These are phyloP conservation scores for Physaria fendleri DNA, from an alignment of 345 rosid genomes.

Conservation along the genomic window DNA sequence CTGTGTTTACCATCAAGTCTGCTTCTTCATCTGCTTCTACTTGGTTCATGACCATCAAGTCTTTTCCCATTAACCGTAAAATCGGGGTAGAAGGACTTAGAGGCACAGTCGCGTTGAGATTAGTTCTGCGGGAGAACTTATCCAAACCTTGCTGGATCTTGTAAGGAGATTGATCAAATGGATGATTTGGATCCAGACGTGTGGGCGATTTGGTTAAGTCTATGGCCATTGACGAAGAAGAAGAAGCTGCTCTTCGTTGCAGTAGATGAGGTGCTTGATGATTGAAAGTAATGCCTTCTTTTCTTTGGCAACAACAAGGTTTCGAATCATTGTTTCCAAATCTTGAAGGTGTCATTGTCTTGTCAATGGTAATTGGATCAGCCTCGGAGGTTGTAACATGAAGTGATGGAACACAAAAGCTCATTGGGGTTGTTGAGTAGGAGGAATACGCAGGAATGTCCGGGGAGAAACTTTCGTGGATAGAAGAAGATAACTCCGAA, in stretches of 20 bases:
- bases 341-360: conserved; percentile 41
- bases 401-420: conserved; percentile 34
- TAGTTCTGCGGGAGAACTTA: conserved; percentile 14
- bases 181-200: conserved; percentile 28
- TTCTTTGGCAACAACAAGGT: conserved; percentile 89
- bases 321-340: conserved; percentile 40
- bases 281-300: conserved; percentile 48
- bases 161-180: conserved; percentile 28
- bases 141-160: conserved; percentile 23
- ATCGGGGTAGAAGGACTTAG: conserved; percentile 75
- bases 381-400: conserved; percentile 21
- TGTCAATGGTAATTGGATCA: conserved; percentile 34
- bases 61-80: conserved; percentile 95
- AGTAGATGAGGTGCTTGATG: conserved; percentile 54
- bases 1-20: conserved; percentile 67
- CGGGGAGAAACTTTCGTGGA: conserved; percentile 32
- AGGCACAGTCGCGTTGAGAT: conserved; percentile 39
- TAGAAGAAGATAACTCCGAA: conserved; percentile 33
- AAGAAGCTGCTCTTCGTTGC: conserved; percentile 46
- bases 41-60: conserved; percentile 87
- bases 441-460: conserved; percentile 32
- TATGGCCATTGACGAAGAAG: conserved; percentile 40
- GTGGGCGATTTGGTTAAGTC: conserved; percentile 19
- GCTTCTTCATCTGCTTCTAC: conserved; percentile 45
- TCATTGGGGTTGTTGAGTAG: conserved; percentile 28